Evolutionary conservation across 257 asterid genomes (phyloP), one percentile per base, ranked within the genome.

Genomic region (Coffea canephora): DNA sequence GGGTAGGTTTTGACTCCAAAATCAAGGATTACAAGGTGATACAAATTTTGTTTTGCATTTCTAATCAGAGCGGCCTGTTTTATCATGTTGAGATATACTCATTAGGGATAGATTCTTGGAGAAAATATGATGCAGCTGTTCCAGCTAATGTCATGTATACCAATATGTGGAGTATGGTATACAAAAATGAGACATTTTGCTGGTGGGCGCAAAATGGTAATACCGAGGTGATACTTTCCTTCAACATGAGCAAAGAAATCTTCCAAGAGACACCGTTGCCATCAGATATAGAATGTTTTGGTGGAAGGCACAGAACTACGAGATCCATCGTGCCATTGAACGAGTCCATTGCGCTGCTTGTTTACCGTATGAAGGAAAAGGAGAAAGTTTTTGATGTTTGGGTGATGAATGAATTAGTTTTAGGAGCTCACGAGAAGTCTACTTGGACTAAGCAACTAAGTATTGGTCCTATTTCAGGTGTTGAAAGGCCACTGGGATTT

Each of bases 141-240:
- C 94, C 90, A 0, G 89, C 91, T 36, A 84, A 87, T 54, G 84
- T 90, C 18, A 87, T 86, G 89, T 86, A 82, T 74, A 65, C 86
- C n/a, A 89, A 83, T 67, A 61, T 82, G 1, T 91, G 89, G 92
- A 90, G 92, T 78, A 87, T 82, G 93, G 91, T 89, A 9, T 87
- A 84, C 83, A 89, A 78, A 70, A 86, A 85, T 36, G 83, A 82
- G 68, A 85, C 18, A 0, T 90, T 89, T 75, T 90, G 96, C n/a
- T 90, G 96, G 96, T 89, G 91, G 91, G 96, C 93, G 14, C 90
- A 81, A 66, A 89, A 90, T 64, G 73, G 54, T 21, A 66, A 61
- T 9, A 70, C 80, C 66, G 92, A 90, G 83, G 84, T 89, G 77
- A 89, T 89, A 55, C 90, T 89, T 43, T 87, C 88, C 5, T 87